Evolutionary conservation across 441 rosid species (phyloP).

Genomic region (Aleurites moluccanus): DNA sequence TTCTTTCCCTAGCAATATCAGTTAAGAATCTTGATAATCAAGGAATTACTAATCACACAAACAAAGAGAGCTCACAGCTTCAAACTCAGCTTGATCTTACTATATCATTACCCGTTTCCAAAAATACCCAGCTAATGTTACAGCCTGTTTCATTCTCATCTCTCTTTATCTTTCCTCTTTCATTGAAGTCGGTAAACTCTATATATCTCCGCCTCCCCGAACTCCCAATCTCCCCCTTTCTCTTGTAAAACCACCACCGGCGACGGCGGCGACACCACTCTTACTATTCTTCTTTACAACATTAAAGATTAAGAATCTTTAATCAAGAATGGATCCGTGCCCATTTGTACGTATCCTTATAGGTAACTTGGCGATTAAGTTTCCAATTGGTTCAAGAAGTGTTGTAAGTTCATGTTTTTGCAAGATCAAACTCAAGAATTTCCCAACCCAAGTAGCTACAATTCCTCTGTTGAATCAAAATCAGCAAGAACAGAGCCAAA

Average conservation of each 20-base stretch:
- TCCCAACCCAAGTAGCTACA: conserved; percentile 35
- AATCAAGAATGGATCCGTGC: conserved; percentile 64
- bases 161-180: not conserved
- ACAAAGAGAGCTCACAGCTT: not conserved
- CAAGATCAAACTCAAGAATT: conserved; percentile 44
- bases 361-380: conserved; percentile 52
- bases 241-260: not conserved
- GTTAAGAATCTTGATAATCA: not conserved
- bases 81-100: conserved; percentile 21
- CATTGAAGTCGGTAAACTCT: not conserved
- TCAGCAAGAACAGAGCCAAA: conserved; percentile 11
- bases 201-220: not conserved
- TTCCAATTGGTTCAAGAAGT: conserved; percentile 29
- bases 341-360: conserved; percentile 56
- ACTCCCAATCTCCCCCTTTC: no score
- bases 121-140: conserved; percentile 49
- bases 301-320: not conserved
- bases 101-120: conserved; percentile 15
- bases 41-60: not conserved
- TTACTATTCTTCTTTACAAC: not conserved
- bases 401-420: conserved; percentile 33
- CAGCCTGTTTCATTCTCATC: conserved; percentile 52
- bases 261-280: not conserved
- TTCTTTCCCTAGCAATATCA: not conserved
- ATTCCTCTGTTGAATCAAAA: conserved; percentile 29